A percentile compares a stretch with the other conserved stretches of the same genome.
phyloP scores from a whole-genome alignment of 164 flowering plant species.

The Kingdonia uniflora region DNA sequence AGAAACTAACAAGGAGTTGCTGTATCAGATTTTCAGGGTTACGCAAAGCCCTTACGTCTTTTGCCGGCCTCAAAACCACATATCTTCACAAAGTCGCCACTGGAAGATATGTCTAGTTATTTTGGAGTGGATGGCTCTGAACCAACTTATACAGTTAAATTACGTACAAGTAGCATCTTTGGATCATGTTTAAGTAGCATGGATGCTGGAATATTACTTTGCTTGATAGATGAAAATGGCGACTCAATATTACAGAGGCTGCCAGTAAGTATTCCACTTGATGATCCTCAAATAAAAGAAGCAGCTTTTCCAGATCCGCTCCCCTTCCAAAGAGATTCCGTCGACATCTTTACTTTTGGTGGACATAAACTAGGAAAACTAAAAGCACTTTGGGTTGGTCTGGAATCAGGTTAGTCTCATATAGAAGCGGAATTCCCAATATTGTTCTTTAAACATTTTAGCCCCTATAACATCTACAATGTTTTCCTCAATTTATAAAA shows the following conservation, averaged over 20 bases:
- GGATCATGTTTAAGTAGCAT: conserved; percentile 53
- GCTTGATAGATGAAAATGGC: conserved; percentile 67
- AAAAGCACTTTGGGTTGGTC: conserved; percentile 68
- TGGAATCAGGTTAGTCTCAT: conserved; percentile 61
- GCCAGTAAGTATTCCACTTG: conserved; percentile 19
- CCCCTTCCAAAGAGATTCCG: conserved; percentile 61
- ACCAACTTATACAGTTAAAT: conserved; percentile 34
- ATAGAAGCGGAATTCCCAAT: too few species aligned
- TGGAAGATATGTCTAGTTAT: conserved; percentile 18
- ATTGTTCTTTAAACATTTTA: too few species aligned
- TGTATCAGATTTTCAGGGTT: conserved; percentile 60
- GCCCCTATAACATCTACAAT: too few species aligned
- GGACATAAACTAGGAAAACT: conserved; percentile 58
- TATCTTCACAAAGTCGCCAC: conserved; percentile 18
- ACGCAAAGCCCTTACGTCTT: conserved; percentile 57
- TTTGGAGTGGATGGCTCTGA: conserved; percentile 17
- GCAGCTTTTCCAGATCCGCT: conserved; percentile 15
- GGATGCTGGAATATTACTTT: conserved; percentile 57
- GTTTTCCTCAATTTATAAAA: too few species aligned
- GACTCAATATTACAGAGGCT: conserved; percentile 65
- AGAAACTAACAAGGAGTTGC: conserved; percentile 4
- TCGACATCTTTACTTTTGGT: conserved; percentile 50
- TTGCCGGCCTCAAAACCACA: conserved; percentile 47
- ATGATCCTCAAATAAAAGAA: conserved; percentile 15
- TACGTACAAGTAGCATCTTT: conserved; percentile 49